Conservation (phyloP, 345 rosid genomes). For the Brassica juncea region DNA sequence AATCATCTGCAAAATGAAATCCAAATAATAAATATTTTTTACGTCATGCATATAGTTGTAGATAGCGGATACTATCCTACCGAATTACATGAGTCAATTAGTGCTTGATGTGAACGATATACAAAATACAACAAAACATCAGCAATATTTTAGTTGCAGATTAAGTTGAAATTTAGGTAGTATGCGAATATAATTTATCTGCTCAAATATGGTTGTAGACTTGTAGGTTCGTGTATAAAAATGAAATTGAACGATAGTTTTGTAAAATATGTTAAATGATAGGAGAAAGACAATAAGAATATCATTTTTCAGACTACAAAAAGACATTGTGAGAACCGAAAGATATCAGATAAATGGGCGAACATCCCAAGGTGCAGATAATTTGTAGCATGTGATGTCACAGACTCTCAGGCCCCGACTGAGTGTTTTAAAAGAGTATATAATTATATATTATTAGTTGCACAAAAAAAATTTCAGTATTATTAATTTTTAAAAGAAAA, state of each 20-base stretch:
- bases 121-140: neutral
- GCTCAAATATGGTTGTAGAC: neutral
- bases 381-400: neutral
- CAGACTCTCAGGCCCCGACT: too few species aligned
- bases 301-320: neutral
- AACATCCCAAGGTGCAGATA: constrained; percentile 20
- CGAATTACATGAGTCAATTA: neutral
- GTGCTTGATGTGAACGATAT: neutral
- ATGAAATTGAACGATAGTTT: neutral
- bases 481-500: too few species aligned
- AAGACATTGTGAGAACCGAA: neutral
- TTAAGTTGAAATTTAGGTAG: neutral
- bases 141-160: neutral
- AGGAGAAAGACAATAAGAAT: neutral
- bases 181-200: neutral
- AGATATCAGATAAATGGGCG: neutral
- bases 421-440: too few species aligned
- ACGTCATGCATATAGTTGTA: neutral
- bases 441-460: too few species aligned
- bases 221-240: neutral
- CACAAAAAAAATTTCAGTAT: too few species aligned
- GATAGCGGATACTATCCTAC: neutral
- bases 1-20: neutral
- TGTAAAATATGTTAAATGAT: neutral
- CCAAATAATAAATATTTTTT: neutral